These are phyloP conservation scores for Rhodotorula toruloides DNA, from an alignment of 768 basidiomycete species.

Conservation along the genomic window DNA sequence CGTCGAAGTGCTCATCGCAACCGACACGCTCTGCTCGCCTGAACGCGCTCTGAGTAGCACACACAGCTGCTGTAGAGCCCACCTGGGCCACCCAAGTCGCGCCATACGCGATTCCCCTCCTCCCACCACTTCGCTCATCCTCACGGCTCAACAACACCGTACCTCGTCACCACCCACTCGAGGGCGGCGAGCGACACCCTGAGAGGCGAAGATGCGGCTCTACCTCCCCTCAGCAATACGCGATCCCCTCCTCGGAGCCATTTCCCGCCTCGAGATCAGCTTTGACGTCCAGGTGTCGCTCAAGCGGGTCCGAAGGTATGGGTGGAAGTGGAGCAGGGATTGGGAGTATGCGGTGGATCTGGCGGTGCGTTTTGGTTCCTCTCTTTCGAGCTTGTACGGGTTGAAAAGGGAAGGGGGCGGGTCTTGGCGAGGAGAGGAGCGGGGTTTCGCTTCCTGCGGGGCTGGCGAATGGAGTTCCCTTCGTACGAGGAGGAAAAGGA, in stretches of 20 bases:
- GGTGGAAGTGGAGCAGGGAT: conserved; percentile 34
- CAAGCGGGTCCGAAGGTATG: conserved; percentile 30
- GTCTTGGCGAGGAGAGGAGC: background rate
- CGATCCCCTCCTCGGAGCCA: conserved; percentile 26
- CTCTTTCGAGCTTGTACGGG: background rate
- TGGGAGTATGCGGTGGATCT: conserved; percentile 30
- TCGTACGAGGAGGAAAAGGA: too few species aligned
- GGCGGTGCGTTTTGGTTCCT: background rate
- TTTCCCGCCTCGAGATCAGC: conserved; percentile 39
- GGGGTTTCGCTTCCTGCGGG: too few species aligned
- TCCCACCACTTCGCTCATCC: too few species aligned
- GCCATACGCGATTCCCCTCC: too few species aligned
- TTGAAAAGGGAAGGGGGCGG: too few species aligned
- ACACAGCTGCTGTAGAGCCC: too few species aligned
- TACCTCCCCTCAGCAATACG: conserved; percentile 21
- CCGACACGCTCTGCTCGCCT: too few species aligned
- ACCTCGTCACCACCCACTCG: background rate
- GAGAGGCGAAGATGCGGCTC: conserved; percentile 4
- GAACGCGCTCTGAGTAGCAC: too few species aligned
- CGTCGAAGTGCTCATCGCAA: too few species aligned
- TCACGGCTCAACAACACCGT: too few species aligned
- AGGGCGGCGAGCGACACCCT: background rate
- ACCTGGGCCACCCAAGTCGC: too few species aligned
- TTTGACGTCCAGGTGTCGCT: conserved; percentile 36
- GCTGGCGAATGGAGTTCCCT: too few species aligned